Evolutionary conservation across 2,329 filamentous ascomycete species (phyloP).

Genomic region (Alternaria gaisen): DNA sequence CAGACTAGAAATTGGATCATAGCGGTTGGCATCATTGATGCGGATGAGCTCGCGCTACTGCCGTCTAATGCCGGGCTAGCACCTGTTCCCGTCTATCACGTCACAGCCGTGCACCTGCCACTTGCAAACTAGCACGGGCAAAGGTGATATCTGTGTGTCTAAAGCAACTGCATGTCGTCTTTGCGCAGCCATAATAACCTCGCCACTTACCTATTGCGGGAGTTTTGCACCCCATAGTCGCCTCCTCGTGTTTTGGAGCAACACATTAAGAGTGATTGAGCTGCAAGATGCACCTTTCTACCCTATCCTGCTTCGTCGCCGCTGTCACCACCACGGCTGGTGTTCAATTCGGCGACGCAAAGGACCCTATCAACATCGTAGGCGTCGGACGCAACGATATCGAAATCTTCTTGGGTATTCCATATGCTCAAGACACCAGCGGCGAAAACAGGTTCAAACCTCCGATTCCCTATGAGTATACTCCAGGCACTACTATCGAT

Average conservation of each 20-base stretch:
- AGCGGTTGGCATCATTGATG: neutral
- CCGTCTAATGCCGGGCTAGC: constrained; percentile 10
- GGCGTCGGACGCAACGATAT: constrained; percentile 57
- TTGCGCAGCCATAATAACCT: constrained; percentile 9
- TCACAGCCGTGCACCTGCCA: constrained; percentile 16
- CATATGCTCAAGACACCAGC: constrained; percentile 58
- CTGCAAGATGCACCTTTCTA: constrained; percentile 12
- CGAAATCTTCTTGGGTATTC: constrained; percentile 60
- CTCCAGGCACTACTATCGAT: constrained; percentile 47
- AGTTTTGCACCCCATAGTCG: neutral
- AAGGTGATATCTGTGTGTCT: constrained; percentile 1
- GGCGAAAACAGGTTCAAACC: constrained; percentile 59
- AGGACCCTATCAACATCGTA: constrained; percentile 52
- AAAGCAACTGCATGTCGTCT: constrained; percentile 1
- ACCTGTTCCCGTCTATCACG: constrained; percentile 7
- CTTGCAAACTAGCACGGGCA: constrained; percentile 6
- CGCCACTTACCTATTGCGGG: neutral
- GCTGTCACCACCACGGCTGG: constrained; percentile 15
- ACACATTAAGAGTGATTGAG: neutral
- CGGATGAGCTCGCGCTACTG: constrained; percentile 2
- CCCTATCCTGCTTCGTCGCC: constrained; percentile 15
- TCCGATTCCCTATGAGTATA: constrained; percentile 48
- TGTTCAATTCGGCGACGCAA: constrained; percentile 10
- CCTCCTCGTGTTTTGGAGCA: neutral
- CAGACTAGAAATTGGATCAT: neutral